Evolutionary conservation across 352 stramenopile genomes (phyloP).

Genomic region (Globisporangium acanthophoron): DNA sequence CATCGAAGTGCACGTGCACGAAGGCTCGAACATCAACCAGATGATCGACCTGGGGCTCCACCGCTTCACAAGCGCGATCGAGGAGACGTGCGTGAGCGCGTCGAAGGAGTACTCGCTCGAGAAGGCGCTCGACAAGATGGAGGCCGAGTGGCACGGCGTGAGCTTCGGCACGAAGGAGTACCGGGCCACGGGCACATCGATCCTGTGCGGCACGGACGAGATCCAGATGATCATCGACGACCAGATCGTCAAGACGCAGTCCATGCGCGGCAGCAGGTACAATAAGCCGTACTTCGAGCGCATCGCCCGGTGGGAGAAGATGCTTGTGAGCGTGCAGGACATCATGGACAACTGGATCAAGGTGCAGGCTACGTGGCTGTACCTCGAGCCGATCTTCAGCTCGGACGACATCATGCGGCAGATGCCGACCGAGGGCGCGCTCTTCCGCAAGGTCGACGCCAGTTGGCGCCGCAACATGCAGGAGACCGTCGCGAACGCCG

Average conservation of each 20-base stretch:
- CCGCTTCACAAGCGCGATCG: slow-evolving; percentile 84
- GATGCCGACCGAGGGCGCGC: slow-evolving; percentile 84
- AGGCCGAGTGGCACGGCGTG: slow-evolving; percentile 88
- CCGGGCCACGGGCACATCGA: slow-evolving; percentile 90
- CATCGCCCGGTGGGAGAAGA: slow-evolving; percentile 88
- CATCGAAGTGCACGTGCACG: slow-evolving; percentile 85
- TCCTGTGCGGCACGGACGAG: slow-evolving; percentile 85
- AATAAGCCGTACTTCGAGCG: slow-evolving; percentile 91
- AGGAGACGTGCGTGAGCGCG: slow-evolving; percentile 91
- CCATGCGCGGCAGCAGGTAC: slow-evolving; percentile 91
- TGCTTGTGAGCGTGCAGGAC: slow-evolving; percentile 87
- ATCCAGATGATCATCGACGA: slow-evolving; percentile 94
- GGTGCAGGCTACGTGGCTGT: slow-evolving; percentile 91
- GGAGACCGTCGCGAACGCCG: slow-evolving; percentile 69
- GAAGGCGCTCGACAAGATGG: slow-evolving; percentile 92
- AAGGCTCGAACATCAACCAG: slow-evolving; percentile 88
- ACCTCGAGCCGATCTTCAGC: slow-evolving; percentile 92
- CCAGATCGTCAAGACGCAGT: slow-evolving; percentile 95
- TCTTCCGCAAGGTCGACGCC: slow-evolving; percentile 86
- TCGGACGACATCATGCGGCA: slow-evolving; percentile 92
- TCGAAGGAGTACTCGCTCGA: slow-evolving; percentile 94
- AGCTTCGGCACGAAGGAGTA: slow-evolving; percentile 94
- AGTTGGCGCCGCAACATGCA: slow-evolving; percentile 88
- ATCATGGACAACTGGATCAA: slow-evolving; percentile 95
- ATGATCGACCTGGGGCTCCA: slow-evolving; percentile 87